phyloP scores from a whole-genome alignment of 2,329 filamentous ascomycete genomes.

The Verticillium dahliae region DNA sequence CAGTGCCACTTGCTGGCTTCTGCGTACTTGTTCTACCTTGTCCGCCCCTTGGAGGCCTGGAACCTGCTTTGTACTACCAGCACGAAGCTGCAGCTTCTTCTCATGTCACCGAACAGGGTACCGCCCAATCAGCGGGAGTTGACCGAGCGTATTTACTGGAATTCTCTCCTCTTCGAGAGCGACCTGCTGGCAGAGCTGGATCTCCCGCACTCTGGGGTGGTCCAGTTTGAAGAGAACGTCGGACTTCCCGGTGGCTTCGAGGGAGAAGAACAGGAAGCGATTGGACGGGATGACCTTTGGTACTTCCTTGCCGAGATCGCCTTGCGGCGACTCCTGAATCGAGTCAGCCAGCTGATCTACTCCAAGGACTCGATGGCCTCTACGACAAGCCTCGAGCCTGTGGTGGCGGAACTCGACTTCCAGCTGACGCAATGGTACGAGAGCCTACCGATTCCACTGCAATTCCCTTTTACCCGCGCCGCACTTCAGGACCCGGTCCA shows the following conservation, averaged over 20 bases:
- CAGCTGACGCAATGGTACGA: constrained; percentile 84
- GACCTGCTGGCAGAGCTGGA: constrained; percentile 75
- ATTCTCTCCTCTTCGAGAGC: constrained; percentile 72
- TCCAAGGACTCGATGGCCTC: constrained; percentile 66
- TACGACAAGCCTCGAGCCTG: constrained; percentile 66
- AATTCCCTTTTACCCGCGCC: constrained; percentile 66
- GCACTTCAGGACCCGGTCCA: constrained; percentile 68
- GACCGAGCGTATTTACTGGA: constrained; percentile 78
- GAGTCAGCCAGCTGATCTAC: constrained; percentile 74
- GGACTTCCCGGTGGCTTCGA: constrained; percentile 74
- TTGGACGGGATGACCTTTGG: constrained; percentile 73
- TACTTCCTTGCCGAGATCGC: constrained; percentile 83
- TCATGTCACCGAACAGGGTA: constrained; percentile 67
- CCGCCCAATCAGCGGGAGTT: constrained; percentile 66
- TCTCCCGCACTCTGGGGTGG: constrained; percentile 75
- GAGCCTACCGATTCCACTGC: constrained; percentile 64
- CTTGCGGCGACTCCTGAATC: constrained; percentile 67
- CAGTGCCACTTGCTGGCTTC: constrained; percentile 77
- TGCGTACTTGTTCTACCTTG: constrained; percentile 77
- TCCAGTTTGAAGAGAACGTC: constrained; percentile 75
- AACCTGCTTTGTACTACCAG: constrained; percentile 72
- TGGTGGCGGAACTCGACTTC: constrained; percentile 75
- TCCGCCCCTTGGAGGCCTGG: constrained; percentile 78
- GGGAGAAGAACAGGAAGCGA: constrained; percentile 56
- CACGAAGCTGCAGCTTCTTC: constrained; percentile 72